Evolutionary conservation across 2,329 filamentous ascomycete species (phyloP).

Genomic region (Hirsutella thompsonii): DNA sequence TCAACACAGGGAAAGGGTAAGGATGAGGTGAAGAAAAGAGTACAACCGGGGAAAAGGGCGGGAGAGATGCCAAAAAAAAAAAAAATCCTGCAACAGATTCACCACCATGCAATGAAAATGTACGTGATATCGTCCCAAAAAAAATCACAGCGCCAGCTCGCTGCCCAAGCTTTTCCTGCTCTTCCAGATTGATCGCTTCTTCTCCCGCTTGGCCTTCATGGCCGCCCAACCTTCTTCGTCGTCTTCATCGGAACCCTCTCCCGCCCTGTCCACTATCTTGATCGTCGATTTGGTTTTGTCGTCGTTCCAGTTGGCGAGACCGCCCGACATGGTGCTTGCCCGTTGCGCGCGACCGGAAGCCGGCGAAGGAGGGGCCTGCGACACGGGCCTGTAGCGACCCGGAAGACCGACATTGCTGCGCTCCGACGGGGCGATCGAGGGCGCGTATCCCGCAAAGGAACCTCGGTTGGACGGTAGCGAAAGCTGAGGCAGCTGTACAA

Average conservation of each 20-base stretch:
- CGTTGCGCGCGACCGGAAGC: slow-evolving; percentile 15
- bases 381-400: slow-evolving; percentile 81
- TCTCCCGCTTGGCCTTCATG: slow-evolving; percentile 56
- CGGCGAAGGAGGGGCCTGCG: slow-evolving; percentile 36
- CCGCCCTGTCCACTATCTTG: slow-evolving; percentile 25
- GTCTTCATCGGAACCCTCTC: slow-evolving; percentile 37
- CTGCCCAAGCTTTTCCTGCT: slow-evolving; percentile 41
- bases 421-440: slow-evolving; percentile 90
- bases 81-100: slow-evolving; percentile 6
- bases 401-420: slow-evolving; percentile 88
- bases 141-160: slow-evolving; percentile 22
- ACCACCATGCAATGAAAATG: slow-evolving; percentile 1
- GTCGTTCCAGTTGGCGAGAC: slow-evolving; percentile 20
- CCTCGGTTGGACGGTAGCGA: slow-evolving; percentile 15
- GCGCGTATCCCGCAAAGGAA: slow-evolving; percentile 53
- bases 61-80: neutral
- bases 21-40: neutral
- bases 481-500: slow-evolving; percentile 33
- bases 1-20: neutral
- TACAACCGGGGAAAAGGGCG: neutral
- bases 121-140: slow-evolving; percentile 1
- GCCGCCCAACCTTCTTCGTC: slow-evolving; percentile 58
- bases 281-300: slow-evolving; percentile 19
- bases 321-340: slow-evolving; percentile 21
- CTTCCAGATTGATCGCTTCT: slow-evolving; percentile 55